These are phyloP conservation scores for Tolypocladium tundrense DNA, from an alignment of 2,329 filamentous ascomycete genomes.

Conservation along the genomic window DNA sequence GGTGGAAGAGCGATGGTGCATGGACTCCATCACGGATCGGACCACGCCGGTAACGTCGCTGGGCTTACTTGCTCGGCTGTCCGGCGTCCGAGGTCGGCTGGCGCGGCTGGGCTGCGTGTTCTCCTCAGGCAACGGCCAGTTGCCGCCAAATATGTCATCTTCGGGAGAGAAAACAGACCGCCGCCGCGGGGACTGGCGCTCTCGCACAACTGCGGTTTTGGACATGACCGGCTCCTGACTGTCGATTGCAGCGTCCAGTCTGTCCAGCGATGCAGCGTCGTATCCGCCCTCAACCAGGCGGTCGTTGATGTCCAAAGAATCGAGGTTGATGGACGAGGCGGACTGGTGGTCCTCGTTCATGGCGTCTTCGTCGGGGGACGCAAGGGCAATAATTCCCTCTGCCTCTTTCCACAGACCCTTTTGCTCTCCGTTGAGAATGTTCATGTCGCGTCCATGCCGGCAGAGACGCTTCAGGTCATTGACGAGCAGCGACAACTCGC, in stretches of 20 bases:
- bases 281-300: slow-evolving; percentile 37
- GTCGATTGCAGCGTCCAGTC: slow-evolving; percentile 31
- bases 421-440: slow-evolving; percentile 50
- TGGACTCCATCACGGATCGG: slow-evolving; percentile 52
- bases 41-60: slow-evolving; percentile 40
- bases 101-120: slow-evolving; percentile 22
- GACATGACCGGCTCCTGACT: slow-evolving; percentile 31
- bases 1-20: slow-evolving; percentile 35
- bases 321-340: slow-evolving; percentile 28
- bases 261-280: slow-evolving; percentile 33
- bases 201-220: slow-evolving; percentile 42
- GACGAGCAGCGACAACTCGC: slow-evolving; percentile 70
- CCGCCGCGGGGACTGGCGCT: slow-evolving; percentile 40
- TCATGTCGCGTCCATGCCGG: slow-evolving; percentile 56
- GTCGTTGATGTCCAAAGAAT: slow-evolving; percentile 30
- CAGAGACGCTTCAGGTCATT: slow-evolving; percentile 74
- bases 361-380: slow-evolving; percentile 54
- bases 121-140: slow-evolving; percentile 33
- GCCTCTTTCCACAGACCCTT: slow-evolving; percentile 66
- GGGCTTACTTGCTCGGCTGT: slow-evolving; percentile 20
- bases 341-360: slow-evolving; percentile 26
- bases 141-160: slow-evolving; percentile 54
- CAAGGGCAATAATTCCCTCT: slow-evolving; percentile 79
- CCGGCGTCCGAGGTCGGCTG: slow-evolving; percentile 30
- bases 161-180: slow-evolving; percentile 56